Conservation (phyloP, 768 basidiomycete genomes). For the Xerocomellus amylosporus region DNA sequence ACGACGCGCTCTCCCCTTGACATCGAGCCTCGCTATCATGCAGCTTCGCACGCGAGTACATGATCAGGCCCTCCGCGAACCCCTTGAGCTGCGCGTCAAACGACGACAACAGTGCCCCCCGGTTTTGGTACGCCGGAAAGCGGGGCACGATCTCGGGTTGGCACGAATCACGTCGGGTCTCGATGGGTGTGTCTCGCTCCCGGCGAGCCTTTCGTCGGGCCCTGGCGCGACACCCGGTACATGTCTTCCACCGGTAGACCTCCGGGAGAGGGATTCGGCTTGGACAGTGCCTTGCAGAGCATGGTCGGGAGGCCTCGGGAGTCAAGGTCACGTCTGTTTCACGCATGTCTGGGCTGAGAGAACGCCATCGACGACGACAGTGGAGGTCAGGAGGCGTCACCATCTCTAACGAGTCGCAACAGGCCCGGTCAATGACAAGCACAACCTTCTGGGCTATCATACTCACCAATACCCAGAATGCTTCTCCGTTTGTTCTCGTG, state of each 20-base stretch:
- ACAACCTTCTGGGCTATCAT: neutral
- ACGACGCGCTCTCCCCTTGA: neutral
- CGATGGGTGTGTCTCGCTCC: neutral
- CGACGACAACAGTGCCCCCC: slow-evolving; percentile 8
- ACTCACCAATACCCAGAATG: slow-evolving; percentile 9
- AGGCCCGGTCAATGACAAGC: slow-evolving; percentile 14
- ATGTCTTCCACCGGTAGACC: slow-evolving; percentile 43
- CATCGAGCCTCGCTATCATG: neutral
- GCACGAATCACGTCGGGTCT: too few species aligned
- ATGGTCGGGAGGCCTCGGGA: slow-evolving; percentile 36
- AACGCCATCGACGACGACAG: slow-evolving; percentile 3
- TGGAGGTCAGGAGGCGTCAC: neutral
- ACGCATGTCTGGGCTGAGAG: slow-evolving; percentile 1
- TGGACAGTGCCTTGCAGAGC: slow-evolving; percentile 34
- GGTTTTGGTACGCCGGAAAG: slow-evolving; percentile 23
- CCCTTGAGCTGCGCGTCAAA: slow-evolving; percentile 16
- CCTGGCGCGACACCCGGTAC: slow-evolving; percentile 35
- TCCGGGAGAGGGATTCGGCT: slow-evolving; percentile 35
- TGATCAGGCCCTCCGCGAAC: slow-evolving; percentile 26
- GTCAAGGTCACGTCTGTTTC: neutral
- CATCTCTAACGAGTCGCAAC: neutral
- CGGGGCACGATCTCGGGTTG: slow-evolving; percentile 7
- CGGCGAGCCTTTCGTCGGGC: slow-evolving; percentile 9
- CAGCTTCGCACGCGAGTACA: slow-evolving; percentile 22
- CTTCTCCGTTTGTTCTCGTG: slow-evolving; percentile 16